Percentiles rank a stretch among this genome's conserved stretches.
Conservation (phyloP, 2,329 filamentous ascomycete genomes). For the Aureobasidium pullulans region DNA sequence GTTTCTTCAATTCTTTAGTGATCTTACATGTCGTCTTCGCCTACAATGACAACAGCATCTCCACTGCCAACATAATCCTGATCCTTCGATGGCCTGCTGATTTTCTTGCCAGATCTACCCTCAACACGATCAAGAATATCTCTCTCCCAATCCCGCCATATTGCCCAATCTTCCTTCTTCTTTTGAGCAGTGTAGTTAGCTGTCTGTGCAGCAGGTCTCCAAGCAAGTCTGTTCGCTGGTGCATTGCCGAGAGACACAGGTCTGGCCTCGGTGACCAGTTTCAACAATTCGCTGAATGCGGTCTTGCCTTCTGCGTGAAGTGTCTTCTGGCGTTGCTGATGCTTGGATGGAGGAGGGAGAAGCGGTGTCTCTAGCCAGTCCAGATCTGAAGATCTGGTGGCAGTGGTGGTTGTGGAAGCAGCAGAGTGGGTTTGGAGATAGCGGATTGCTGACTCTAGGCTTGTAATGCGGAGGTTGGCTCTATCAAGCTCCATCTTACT, state of each 20-base stretch:
- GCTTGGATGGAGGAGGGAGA: slow-evolving; percentile 32
- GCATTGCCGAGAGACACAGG: slow-evolving; percentile 54
- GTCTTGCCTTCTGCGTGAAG: slow-evolving; percentile 57
- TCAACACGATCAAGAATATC: slow-evolving; percentile 17
- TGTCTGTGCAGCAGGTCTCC: slow-evolving; percentile 58
- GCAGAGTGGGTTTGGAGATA: slow-evolving; percentile 61
- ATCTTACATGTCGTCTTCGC: not conserved
- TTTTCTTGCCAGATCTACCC: not conserved
- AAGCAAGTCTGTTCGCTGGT: slow-evolving; percentile 55
- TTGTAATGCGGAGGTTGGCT: slow-evolving; percentile 62
- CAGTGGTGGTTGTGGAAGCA: slow-evolving; percentile 17
- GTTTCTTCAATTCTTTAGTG: no score
- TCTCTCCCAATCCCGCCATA: slow-evolving; percentile 31
- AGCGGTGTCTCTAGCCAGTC: slow-evolving; percentile 62
- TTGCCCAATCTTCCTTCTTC: slow-evolving; percentile 58
- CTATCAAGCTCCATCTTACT: slow-evolving; percentile 67
- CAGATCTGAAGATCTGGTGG: slow-evolving; percentile 27
- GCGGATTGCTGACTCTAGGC: slow-evolving; percentile 56
- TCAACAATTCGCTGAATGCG: slow-evolving; percentile 57
- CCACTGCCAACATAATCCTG: no score
- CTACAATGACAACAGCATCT: not conserved
- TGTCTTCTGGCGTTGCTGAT: slow-evolving; percentile 35
- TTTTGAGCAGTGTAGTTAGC: slow-evolving; percentile 60
- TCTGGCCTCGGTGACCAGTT: slow-evolving; percentile 49
- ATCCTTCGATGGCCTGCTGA: not conserved